Conservation (phyloP, 2,329 filamentous ascomycete species). For the Ramularia collo-cygni region DNA sequence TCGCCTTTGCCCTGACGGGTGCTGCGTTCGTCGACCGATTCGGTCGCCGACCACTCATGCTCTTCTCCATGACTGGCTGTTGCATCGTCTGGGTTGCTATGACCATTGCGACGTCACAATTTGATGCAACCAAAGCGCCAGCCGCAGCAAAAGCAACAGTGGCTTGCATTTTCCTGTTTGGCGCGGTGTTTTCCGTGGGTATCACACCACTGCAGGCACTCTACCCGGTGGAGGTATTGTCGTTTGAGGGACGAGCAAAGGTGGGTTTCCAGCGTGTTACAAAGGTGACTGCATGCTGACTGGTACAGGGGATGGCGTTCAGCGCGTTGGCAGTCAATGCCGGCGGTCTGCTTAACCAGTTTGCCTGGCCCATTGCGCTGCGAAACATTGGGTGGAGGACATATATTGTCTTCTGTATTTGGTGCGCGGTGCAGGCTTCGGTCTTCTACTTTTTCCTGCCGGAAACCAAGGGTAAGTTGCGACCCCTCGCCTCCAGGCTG, state of each 20-base stretch:
- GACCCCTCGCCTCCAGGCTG: too few relatives aligned
- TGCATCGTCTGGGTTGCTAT: conserved; percentile 31
- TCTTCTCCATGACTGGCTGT: conserved; percentile 34
- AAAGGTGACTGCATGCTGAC: too few relatives aligned
- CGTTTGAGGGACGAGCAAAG: conserved; percentile 41
- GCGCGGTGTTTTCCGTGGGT: conserved; percentile 29
- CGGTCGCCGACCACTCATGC: conserved; percentile 30
- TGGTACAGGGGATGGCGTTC: conserved; percentile 33
- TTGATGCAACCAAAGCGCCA: conserved; percentile 21
- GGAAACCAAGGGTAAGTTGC: conserved; percentile 36
- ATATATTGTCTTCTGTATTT: conserved; percentile 28
- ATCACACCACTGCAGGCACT: conserved; percentile 28
- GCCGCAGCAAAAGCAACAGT: conserved; percentile 28
- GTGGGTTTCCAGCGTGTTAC: too few relatives aligned
- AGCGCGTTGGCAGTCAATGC: conserved; percentile 38
- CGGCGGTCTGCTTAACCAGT: conserved; percentile 37
- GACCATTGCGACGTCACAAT: conserved; percentile 31
- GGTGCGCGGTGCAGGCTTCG: conserved; percentile 28
- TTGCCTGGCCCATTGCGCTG: conserved; percentile 26
- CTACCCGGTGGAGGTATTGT: conserved; percentile 44
- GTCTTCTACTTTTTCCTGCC: conserved; percentile 33
- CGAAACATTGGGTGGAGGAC: conserved; percentile 23
- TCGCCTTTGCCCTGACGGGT: conserved; percentile 46
- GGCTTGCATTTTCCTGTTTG: conserved; percentile 30
- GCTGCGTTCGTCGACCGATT: conserved; percentile 30